A percentile compares a stretch with the other conserved stretches of the same genome.
These are phyloP conservation scores for Thermoascus crustaceus DNA, from an alignment of 2,329 filamentous ascomycete species.

Conservation along the genomic window DNA sequence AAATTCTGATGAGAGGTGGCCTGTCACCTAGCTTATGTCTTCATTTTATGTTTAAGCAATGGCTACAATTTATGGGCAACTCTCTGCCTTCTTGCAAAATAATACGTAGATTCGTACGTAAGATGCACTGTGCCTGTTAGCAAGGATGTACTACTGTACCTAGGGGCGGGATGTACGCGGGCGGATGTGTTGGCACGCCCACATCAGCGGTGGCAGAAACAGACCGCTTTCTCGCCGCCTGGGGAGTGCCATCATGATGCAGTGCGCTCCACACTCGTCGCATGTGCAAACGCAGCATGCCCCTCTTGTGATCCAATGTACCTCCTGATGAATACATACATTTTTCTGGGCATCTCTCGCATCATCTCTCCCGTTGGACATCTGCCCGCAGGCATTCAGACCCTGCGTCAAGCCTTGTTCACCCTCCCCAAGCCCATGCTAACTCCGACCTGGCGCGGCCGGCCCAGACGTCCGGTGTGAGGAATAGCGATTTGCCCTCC, in stretches of 20 bases:
- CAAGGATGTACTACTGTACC: too few species aligned
- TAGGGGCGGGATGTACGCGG: neutral
- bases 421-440: constrained; percentile 15
- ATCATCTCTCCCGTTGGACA: constrained; percentile 7
- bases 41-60: neutral
- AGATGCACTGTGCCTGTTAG: too few species aligned
- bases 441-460: constrained; percentile 14
- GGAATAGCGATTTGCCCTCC: constrained; percentile 11
- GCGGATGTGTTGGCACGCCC: neutral
- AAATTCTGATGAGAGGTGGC: constrained; percentile 2
- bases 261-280: too few species aligned
- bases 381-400: constrained; percentile 5
- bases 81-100: too few species aligned
- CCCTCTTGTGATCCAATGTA: constrained; percentile 11
- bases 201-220: neutral
- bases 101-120: too few species aligned
- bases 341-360: constrained; percentile 13
- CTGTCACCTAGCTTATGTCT: neutral
- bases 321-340: constrained; percentile 13
- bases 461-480: constrained; percentile 17
- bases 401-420: constrained; percentile 3
- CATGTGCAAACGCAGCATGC: constrained; percentile 3
- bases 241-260: neutral
- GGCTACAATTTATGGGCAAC: neutral
- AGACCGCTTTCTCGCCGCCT: neutral